Conservation (phyloP, 2,329 filamentous ascomycete genomes). For the Sporothrix globosa region DNA sequence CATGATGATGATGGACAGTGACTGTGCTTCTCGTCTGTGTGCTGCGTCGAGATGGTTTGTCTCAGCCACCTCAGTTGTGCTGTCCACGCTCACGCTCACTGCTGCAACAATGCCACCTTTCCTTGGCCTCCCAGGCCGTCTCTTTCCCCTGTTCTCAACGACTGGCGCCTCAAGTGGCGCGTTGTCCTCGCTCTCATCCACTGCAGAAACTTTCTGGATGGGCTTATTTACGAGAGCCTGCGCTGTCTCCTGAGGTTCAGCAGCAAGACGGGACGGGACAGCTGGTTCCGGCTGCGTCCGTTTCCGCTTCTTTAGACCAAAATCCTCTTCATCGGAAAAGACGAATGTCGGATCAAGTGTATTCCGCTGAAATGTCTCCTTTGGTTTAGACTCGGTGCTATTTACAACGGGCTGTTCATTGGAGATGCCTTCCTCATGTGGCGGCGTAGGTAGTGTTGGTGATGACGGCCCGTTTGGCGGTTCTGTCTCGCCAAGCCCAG, state of each 20-base stretch:
- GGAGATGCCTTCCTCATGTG: not conserved
- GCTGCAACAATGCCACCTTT: not conserved
- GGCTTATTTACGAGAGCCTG: too few relatives aligned
- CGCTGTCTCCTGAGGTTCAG: not conserved
- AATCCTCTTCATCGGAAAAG: constrained; percentile 47
- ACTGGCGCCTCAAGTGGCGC: not conserved
- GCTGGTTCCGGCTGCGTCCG: not conserved
- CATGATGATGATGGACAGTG: constrained; percentile 5
- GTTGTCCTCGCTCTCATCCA: not conserved
- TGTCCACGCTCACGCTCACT: too few relatives aligned
- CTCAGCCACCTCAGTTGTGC: not conserved
- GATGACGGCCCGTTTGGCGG: not conserved
- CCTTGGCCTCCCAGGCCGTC: constrained; percentile 5
- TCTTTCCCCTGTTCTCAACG: not conserved
- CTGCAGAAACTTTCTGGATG: not conserved
- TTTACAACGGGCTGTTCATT: not conserved
- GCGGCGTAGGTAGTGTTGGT: not conserved
- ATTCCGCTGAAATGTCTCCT: constrained; percentile 35
- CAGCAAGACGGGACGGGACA: not conserved
- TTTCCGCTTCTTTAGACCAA: constrained; percentile 20
- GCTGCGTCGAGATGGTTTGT: not conserved
- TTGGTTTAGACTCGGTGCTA: not conserved
- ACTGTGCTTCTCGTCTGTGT: constrained; percentile 1
- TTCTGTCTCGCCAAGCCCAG: not conserved
- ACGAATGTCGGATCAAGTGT: constrained; percentile 38